Base-by-base conservation (phyloP, 805 yeast genomes). In the Lachancea meyersii region DNA sequence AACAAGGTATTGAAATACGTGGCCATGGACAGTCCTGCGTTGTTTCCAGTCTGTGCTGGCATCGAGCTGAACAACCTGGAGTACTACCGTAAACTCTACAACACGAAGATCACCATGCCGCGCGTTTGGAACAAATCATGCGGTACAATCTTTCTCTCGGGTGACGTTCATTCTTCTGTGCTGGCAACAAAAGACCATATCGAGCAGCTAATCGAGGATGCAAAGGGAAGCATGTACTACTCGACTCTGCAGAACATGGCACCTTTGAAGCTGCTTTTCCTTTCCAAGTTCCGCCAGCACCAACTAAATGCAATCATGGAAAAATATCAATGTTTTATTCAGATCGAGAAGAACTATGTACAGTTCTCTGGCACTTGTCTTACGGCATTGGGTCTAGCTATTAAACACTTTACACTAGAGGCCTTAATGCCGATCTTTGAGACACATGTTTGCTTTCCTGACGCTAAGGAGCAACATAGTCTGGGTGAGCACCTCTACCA, bases 341-440 rank as follows among this genome's bases (percentile, higher is more conserved):
- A 51, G 19, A 36, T 61, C 1, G 48, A 54, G 2, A 45, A 49
- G 23, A 18, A 23, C n/a, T 44, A 43, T 22, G 41, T 60, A 31
- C 54, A 57, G 37, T 55, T 60, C 37, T 55, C 54, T 34, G 48
- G 59, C 1, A 36, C 47, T 1, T 53, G 58, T 7, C 19, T 41
- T n/a, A 37, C 43, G 5, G 35, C 57, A 14, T 39, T 61, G 38
- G 53, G 53, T 3, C 40, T 49, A 7, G 49, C 52, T 2, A 43
- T 51, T 6, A 61, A 56, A 44, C 38, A 45, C 3, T 53, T 63
- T 28, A 54, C 61, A 3, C 48, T 55, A 11, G 43, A 50, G 18
- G 47, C 61, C 9, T 45, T 61, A 18, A 61, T 57, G 37, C 51
- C 51, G 11, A 46, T 61, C 16, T 53, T 52, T 6, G 65, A 61